Base-by-base conservation (phyloP, 2,329 filamentous ascomycete species). In the Colletotrichum sp. region DNA sequence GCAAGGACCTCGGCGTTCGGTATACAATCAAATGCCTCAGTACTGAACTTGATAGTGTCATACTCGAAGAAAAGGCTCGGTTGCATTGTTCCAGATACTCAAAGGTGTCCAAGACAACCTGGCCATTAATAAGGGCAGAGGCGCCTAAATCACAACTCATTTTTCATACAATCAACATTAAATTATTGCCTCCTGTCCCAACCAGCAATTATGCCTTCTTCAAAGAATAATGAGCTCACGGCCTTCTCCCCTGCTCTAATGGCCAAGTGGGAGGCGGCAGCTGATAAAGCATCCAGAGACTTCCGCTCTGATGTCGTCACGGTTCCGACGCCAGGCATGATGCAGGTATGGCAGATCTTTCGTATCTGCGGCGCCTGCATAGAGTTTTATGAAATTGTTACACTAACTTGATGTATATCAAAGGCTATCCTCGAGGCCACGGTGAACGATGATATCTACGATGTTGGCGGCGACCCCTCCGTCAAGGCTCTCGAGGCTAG, bases 41-140 rank as follows among this genome's bases (percentile, higher is more conserved):
- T 48, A n/a, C 18, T 13, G 18, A 48, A 48, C 5, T 48, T 2
- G 4, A 13, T 48, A 0, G 0, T 13, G 9, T 48, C 44, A 48
- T 0, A 12, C 4, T 4, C 13, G 10, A 48, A 0, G 10, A 3
- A 22, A 1, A 5, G 18, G 0, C 44, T 2, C 3, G 0, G 9
- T 0, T 12, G 44, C 3, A 48, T 0, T 13, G 9, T 22, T 48
- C 5, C 44, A 7, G 5, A 22, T 12, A n/a, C 18, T 9, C 10
- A n/a, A 22, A 13, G 44, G 12, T 22, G 18, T 22, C 5, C 4
- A 12, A 48, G 9, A 48, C 3, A 12, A 12, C 18, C 3, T 7
- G 5, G 1, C 18, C 39, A 48, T n/a, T 5, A 18, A 12, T 4
- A 0, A 48, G 10, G 1, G 7, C 6, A 48, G 44, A 48, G 39